Evolutionary conservation across 208 protist species (phyloP), one percentile per base, ranked within the genome.

Genomic region (Trypanosomatidae sp.): DNA sequence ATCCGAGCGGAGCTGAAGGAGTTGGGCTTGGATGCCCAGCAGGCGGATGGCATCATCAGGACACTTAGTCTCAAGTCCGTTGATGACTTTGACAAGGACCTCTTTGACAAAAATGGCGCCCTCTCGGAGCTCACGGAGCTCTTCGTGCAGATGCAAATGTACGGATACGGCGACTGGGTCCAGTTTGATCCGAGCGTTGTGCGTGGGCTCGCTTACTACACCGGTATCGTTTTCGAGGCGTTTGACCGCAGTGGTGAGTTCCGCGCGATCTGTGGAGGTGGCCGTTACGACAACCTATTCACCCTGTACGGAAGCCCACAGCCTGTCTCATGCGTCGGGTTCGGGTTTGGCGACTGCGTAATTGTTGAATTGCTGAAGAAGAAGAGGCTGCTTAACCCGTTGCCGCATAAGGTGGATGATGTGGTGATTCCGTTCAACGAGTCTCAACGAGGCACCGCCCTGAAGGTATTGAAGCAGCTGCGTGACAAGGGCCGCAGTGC

Each of bases 261-360:
- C 52, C 92, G 97, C 66, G 98, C 98, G 41, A 91, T 99, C 66
- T 98, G 85, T 84, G 98, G 98, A 46, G 98, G 98, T 30, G 98
- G 98, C 44, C 88, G 98, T 43, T 99, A 99, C 85, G 97, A 99
- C 88, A 91, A 91, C 58, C 89, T 99, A 22, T 85, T 98, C 55
- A 91, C 88, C 36, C 95, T 95, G 39, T 99, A 98, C 85, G 95
- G 95, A 60, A 94, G 92, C 72, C 92, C 92, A 28, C 84, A 91
- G 70, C 83, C 92, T n/a, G 86, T 98, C 44, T 89, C 95, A 9
- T 97, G 95, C 69, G 95, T 83, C 66, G 96, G 97, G 52, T 99
- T 98, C 71, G 97, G 97, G 62, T 99, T 99, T 72, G 97, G 97
- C 46, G 97, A 99, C 81, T 98, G 95, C 70, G 97, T 99, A 5